Evolutionary conservation across 495 filamentous ascomycete genomes (phyloP), one percentile per base, ranked within the genome.

Genomic region (Chaetomium cochliodes): DNA sequence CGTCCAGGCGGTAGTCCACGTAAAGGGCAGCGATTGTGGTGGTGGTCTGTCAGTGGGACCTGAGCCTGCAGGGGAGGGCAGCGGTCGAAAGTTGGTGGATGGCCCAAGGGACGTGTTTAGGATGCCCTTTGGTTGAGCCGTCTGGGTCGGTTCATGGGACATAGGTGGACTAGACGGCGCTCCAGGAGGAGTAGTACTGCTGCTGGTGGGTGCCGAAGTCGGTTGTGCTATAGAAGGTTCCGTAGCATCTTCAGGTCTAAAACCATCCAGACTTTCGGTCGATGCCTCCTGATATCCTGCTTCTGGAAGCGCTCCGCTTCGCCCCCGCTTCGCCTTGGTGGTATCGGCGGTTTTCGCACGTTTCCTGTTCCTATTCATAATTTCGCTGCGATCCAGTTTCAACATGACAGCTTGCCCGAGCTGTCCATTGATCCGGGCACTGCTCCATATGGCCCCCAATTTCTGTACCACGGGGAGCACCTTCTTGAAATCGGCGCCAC

Each of bases 371-470:
- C 28, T 49, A 12, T 39, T 39, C 13, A 47, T 2, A 5, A 62
- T 62, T 28, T 63, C 61, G 3, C 12, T 44, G 5, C 52, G 49
- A 50, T 68, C 66, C 6, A 71, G 49, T 16, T 71, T 65, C 13
- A 33, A 33, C 67, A 72, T 69, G n/a, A 74, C 70, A 3, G 59
- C 50, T n/a, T 75, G 68, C 0, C 84, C 85, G 1, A 88, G 76
- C n/a, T 81, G 77, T 11, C 85, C 83, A 76, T 86, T 88, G 30
- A 83, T 81, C 37, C 84, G 81, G 2, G 87, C 87, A 53, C 83
- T 87, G 70, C 81, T 86, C 81, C 88, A 92, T 7, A 80, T 80
- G 5, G 74, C 74, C 22, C 84, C 80, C 6, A 90, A 72, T 2
- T 75, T 73, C 59, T 85, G 82, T 26, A 92, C 76, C 0, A 88